phyloP scores from a whole-genome alignment of 1,284 basidiomycete species.

The Cryptococcus hybrid region DNA sequence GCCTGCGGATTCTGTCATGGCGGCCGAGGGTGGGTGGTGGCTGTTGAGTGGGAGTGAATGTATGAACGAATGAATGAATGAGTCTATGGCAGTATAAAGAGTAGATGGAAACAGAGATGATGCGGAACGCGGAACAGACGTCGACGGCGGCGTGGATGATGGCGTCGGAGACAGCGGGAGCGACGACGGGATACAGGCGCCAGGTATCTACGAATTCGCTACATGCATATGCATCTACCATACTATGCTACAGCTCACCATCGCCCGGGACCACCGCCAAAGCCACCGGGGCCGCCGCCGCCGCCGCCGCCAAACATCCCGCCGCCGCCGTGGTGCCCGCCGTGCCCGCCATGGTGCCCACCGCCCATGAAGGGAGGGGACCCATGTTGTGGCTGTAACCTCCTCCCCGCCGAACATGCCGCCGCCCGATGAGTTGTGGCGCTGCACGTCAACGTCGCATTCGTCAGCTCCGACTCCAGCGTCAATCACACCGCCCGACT shows the following conservation, averaged over 20 bases:
- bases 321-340: slow-evolving; percentile 8
- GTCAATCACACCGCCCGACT: too few species aligned
- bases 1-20: too few species aligned
- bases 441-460: too few species aligned
- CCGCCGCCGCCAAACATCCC: slow-evolving; percentile 8
- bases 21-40: too few species aligned
- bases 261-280: slow-evolving; percentile 5
- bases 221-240: slow-evolving; percentile 10
- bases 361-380: slow-evolving; percentile 36
- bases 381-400: slow-evolving; percentile 21
- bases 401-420: slow-evolving; percentile 2
- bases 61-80: too few species aligned
- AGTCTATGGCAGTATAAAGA: too few species aligned
- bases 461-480: too few species aligned
- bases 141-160: neutral
- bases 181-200: neutral
- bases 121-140: too few species aligned
- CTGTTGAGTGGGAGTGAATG: too few species aligned
- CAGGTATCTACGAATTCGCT: neutral
- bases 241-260: neutral
- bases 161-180: neutral
- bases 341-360: neutral
- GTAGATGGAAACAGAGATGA: too few species aligned
- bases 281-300: neutral
- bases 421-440: neutral